These are phyloP conservation scores for Strobilomyces echinocephalus DNA, from an alignment of 768 basidiomycete genomes.

Conservation along the genomic window DNA sequence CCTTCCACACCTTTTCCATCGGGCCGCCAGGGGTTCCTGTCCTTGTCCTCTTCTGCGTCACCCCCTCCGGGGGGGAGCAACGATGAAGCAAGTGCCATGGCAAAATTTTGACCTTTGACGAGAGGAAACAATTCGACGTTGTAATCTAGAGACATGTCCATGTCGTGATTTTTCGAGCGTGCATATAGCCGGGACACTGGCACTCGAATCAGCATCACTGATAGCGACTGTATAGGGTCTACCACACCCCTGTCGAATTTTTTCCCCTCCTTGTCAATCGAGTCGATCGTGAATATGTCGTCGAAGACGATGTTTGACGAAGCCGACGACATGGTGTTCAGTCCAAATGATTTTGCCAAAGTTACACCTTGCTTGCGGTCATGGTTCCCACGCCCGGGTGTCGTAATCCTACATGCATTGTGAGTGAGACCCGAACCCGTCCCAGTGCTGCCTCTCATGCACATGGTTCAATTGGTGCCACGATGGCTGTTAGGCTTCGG, in stretches of 20 bases:
- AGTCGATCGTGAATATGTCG: conserved; percentile 85
- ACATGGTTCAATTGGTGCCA: no score
- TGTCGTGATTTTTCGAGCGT: conserved; percentile 85
- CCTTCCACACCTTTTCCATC: conserved; percentile 77
- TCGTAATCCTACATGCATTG: no score
- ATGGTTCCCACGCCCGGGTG: no score
- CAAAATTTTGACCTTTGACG: conserved; percentile 61
- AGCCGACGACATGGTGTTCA: conserved; percentile 44
- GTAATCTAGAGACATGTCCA: conserved; percentile 92
- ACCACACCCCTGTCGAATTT: conserved; percentile 91
- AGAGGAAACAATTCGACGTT: conserved; percentile 89
- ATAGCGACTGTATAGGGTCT: not conserved
- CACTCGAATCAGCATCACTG: conserved; percentile 4
- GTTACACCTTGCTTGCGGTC: no score
- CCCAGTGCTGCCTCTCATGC: no score
- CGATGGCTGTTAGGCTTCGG: no score
- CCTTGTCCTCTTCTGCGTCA: conserved; percentile 66
- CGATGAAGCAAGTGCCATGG: conserved; percentile 82
- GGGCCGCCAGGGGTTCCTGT: conserved; percentile 78
- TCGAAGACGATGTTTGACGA: conserved; percentile 84
- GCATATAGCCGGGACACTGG: conserved; percentile 89
- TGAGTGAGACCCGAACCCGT: no score
- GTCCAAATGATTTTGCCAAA: no score
- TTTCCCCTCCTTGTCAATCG: conserved; percentile 88
- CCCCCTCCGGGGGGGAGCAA: conserved; percentile 51